Conservation (phyloP, 2,329 filamentous ascomycete genomes). For the Trichoderma cornu-damae region DNA sequence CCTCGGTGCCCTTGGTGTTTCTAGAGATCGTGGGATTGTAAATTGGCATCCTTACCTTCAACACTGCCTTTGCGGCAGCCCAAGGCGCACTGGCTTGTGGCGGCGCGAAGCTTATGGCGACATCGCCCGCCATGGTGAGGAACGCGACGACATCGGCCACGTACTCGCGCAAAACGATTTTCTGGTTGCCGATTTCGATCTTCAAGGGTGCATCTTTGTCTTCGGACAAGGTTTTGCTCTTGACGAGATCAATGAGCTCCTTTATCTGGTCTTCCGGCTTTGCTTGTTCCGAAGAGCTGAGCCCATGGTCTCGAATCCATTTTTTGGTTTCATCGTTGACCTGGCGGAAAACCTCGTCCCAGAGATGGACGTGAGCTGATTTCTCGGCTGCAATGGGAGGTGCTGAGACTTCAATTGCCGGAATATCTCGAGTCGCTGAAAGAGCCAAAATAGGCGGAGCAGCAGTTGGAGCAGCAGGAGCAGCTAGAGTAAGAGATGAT, state of each 20-base stretch:
- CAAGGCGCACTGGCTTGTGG: constrained; percentile 8
- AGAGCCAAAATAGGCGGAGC: neutral
- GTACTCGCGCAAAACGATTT: constrained; percentile 4
- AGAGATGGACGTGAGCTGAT: neutral
- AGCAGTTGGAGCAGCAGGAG: too few relatives aligned
- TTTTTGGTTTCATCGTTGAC: neutral
- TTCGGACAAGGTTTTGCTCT: neutral
- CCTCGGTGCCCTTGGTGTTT: neutral
- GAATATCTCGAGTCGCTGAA: too few relatives aligned
- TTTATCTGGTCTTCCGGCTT: neutral
- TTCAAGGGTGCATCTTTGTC: neutral
- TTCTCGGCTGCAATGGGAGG: neutral
- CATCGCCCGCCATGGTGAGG: constrained; percentile 9
- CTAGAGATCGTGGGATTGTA: neutral
- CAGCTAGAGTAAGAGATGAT: neutral
- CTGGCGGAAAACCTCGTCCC: neutral
- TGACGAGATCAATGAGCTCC: neutral
- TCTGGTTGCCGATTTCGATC: neutral
- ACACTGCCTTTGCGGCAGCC: constrained; percentile 4
- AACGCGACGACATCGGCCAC: neutral
- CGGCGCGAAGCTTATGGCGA: constrained; percentile 2
- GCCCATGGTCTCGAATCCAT: neutral
- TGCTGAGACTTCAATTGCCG: too few relatives aligned
- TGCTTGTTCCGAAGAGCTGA: neutral
- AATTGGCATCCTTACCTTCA: neutral